A percentile compares a stretch with the other conserved stretches of the same genome.
Conservation (phyloP, 768 basidiomycete genomes). For the Auriscalpium vulgare region DNA sequence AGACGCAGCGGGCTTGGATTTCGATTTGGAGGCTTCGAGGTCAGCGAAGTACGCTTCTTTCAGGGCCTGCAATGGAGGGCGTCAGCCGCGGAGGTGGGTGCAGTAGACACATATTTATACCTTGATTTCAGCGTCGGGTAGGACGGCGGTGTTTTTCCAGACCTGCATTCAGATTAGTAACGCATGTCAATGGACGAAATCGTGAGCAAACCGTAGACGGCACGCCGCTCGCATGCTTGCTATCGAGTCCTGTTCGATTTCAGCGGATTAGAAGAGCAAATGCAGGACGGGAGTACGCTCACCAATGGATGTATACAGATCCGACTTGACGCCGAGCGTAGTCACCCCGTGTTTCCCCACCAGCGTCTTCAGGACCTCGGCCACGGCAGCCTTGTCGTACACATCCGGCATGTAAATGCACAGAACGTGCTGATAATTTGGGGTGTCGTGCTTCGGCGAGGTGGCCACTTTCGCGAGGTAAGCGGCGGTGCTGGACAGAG, state of each 20-base stretch:
- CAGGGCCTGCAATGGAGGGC: conserved; percentile 35
- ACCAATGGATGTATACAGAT: conserved; percentile 62
- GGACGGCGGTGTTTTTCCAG: conserved; percentile 57
- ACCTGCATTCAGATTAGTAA: conserved; percentile 30
- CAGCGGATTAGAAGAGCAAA: neutral
- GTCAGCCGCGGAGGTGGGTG: neutral
- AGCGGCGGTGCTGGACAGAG: conserved; percentile 51
- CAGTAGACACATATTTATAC: conserved; percentile 15
- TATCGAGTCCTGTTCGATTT: conserved; percentile 49
- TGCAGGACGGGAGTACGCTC: conserved; percentile 2
- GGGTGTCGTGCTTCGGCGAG: conserved; percentile 36
- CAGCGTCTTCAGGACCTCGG: conserved; percentile 63
- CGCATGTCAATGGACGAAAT: neutral
- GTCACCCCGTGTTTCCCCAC: conserved; percentile 57
- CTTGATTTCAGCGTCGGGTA: conserved; percentile 57
- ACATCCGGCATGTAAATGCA: conserved; percentile 69
- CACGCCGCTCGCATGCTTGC: conserved; percentile 70
- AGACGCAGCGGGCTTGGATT: conserved; percentile 10
- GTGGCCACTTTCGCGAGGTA: conserved; percentile 60
- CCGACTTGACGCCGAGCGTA: conserved; percentile 62
- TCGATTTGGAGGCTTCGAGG: conserved; percentile 24
- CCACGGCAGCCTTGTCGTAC: conserved; percentile 53
- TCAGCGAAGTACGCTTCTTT: conserved; percentile 56
- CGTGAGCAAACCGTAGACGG: conserved; percentile 48
- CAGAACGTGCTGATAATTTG: conserved; percentile 55